phyloP scores from a whole-genome alignment of 192 early-diverging fungal genomes.

The Umbelopsis vinacea region DNA sequence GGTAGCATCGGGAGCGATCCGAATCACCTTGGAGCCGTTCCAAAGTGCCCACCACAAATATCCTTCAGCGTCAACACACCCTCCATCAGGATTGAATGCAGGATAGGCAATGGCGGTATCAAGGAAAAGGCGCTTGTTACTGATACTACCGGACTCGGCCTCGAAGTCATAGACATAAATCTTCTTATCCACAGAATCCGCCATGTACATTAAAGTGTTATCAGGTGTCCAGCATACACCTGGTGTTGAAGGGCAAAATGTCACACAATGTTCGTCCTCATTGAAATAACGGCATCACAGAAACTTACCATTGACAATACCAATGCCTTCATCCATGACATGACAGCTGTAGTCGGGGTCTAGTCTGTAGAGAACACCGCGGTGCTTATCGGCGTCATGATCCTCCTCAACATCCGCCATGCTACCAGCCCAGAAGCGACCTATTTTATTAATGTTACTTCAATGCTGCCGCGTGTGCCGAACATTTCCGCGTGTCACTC shows the following conservation, averaged over 20 bases:
- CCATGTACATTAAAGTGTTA: constrained; percentile 14
- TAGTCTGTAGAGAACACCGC: background rate
- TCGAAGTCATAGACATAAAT: constrained; percentile 5
- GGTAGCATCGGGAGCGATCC: constrained; percentile 3
- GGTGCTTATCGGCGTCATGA: constrained; percentile 9
- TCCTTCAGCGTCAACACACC: background rate
- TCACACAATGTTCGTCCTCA: too few species aligned
- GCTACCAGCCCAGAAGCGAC: constrained; percentile 23
- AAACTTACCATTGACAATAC: constrained; percentile 20
- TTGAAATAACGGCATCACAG: background rate
- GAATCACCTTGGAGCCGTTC: constrained; percentile 3
- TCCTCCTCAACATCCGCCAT: constrained; percentile 16
- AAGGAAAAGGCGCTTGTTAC: constrained; percentile 9
- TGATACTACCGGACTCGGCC: background rate
- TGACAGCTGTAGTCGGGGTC: constrained; percentile 5
- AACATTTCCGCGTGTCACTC: too few species aligned
- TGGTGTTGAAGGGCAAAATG: background rate
- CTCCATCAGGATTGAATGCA: background rate
- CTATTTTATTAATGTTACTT: background rate
- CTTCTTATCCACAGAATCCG: background rate
- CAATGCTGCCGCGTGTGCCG: background rate
- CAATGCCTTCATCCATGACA: constrained; percentile 8
- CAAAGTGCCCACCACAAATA: constrained; percentile 11
- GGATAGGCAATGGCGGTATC: background rate
- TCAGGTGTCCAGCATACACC: constrained; percentile 1